A percentile compares a stretch with the other conserved stretches of the same genome.
Conservation (phyloP, 2,329 filamentous ascomycete species). For the Nannizzia gypsea region DNA sequence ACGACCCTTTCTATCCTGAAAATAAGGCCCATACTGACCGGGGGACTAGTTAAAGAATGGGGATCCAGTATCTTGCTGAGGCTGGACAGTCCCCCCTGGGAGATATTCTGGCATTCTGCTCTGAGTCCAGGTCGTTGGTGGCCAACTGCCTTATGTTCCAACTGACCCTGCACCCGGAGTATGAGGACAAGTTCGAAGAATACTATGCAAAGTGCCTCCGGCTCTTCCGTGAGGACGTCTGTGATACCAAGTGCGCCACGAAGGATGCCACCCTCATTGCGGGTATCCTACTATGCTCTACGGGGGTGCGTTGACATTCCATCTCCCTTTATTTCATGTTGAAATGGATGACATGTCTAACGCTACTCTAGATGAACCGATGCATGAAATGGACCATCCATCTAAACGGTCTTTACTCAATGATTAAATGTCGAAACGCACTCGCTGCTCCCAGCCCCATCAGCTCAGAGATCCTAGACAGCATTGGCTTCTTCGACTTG, state of each 20-base stretch:
- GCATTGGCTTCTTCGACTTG: conserved; percentile 12
- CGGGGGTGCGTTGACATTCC: conserved; percentile 3
- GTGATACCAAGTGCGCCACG: neutral
- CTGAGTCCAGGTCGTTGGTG: conserved; percentile 10
- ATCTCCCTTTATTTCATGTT: neutral
- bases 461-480: conserved; percentile 8
- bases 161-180: conserved; percentile 9
- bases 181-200: conserved; percentile 8
- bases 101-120: conserved; percentile 7
- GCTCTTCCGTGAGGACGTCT: conserved; percentile 11
- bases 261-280: conserved; percentile 12
- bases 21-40: neutral
- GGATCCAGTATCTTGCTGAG: conserved; percentile 10
- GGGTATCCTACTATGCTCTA: conserved; percentile 9
- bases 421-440: conserved; percentile 7
- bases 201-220: conserved; percentile 9
- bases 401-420: conserved; percentile 10
- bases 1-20: neutral
- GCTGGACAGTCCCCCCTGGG: conserved; percentile 8
- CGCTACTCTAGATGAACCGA: conserved; percentile 9
- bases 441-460: conserved; percentile 3
- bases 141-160: conserved; percentile 13
- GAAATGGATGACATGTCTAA: neutral
- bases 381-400: conserved; percentile 13
- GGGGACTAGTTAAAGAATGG: conserved; percentile 10